phyloP scores from a whole-genome alignment of 2,329 filamentous ascomycete species.

The Aspergillus sclerotialis region DNA sequence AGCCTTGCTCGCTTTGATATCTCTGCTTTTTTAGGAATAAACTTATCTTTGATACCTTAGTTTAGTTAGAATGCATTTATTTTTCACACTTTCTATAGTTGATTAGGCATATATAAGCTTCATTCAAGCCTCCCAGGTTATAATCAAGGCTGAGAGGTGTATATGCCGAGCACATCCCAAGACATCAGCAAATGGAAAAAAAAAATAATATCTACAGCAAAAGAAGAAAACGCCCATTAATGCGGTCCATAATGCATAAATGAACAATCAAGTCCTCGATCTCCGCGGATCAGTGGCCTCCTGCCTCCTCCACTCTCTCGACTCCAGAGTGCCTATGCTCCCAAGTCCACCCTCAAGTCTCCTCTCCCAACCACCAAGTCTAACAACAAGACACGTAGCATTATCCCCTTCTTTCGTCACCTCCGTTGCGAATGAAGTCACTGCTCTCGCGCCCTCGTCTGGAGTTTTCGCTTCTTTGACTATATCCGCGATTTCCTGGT shows the following conservation, averaged over 20 bases:
- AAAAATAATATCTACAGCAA: conserved; percentile 15
- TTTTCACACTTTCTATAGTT: no score
- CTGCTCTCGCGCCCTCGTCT: conserved; percentile 69
- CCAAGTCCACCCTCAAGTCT: conserved; percentile 72
- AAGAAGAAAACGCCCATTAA: conserved; percentile 2
- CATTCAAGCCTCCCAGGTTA: no score
- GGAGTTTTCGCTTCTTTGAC: conserved; percentile 90
- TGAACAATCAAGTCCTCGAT: conserved; percentile 43
- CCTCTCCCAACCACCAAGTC: conserved; percentile 59
- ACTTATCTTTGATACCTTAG: no score
- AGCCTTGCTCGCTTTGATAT: no score
- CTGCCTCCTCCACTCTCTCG: conserved; percentile 71
- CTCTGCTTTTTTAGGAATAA: no score
- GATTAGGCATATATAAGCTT: no score
- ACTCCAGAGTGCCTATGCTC: conserved; percentile 85
- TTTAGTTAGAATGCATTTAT: no score
- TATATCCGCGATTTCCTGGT: conserved; percentile 95
- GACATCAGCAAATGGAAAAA: no score
- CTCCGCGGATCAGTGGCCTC: conserved; percentile 78
- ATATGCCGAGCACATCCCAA: no score
- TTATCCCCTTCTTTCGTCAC: conserved; percentile 61
- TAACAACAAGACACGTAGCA: conserved; percentile 56
- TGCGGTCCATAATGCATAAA: no score
- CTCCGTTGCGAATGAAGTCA: conserved; percentile 85
- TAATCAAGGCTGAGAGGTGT: no score